Conservation (phyloP, 2,329 filamentous ascomycete species). For the Myrmaecium sp. region DNA sequence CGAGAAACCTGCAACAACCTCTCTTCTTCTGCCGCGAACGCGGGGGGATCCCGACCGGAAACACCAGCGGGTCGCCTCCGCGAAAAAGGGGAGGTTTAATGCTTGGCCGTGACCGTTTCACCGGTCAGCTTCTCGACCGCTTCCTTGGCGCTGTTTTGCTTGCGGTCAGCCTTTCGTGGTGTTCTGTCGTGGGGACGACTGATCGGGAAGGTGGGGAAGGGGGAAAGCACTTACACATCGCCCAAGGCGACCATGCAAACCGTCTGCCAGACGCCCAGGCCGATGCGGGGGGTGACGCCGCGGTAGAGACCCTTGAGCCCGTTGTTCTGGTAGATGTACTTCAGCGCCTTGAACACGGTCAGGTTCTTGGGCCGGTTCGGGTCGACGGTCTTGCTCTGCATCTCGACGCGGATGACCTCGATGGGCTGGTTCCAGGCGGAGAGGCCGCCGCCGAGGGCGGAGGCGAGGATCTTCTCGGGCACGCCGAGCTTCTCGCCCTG, state of each 20-base stretch:
- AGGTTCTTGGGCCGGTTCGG: slow-evolving; percentile 98
- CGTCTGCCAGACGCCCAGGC: slow-evolving; percentile 95
- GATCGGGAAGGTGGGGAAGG: background rate
- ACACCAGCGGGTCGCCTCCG: too few species aligned
- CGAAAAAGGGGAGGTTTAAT: too few species aligned
- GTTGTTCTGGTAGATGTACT: slow-evolving; percentile 82
- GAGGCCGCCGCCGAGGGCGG: slow-evolving; percentile 76
- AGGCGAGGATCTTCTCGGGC: slow-evolving; percentile 77
- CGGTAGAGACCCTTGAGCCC: slow-evolving; percentile 88
- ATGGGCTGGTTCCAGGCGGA: slow-evolving; percentile 99
- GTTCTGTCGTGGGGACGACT: slow-evolving; percentile 6
- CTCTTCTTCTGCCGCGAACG: too few species aligned
- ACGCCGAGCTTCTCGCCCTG: slow-evolving; percentile 61
- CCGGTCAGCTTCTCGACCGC: slow-evolving; percentile 48
- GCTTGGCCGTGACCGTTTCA: slow-evolving; percentile 46
- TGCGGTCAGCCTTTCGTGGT: background rate
- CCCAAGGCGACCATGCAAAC: slow-evolving; percentile 99
- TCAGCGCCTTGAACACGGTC: slow-evolving; percentile 69
- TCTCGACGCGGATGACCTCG: slow-evolving; percentile 98
- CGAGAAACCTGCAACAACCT: too few species aligned
- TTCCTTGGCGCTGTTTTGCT: slow-evolving; percentile 40
- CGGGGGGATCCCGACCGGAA: too few species aligned
- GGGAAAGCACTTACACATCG: slow-evolving; percentile 56
- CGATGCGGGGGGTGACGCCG: slow-evolving; percentile 84
- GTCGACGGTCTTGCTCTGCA: slow-evolving; percentile 98